Percentiles rank a stretch among this genome's conserved stretches.
phyloP scores from a whole-genome alignment of 164 flowering plant genomes.

The Cinnamomum micranthum region DNA sequence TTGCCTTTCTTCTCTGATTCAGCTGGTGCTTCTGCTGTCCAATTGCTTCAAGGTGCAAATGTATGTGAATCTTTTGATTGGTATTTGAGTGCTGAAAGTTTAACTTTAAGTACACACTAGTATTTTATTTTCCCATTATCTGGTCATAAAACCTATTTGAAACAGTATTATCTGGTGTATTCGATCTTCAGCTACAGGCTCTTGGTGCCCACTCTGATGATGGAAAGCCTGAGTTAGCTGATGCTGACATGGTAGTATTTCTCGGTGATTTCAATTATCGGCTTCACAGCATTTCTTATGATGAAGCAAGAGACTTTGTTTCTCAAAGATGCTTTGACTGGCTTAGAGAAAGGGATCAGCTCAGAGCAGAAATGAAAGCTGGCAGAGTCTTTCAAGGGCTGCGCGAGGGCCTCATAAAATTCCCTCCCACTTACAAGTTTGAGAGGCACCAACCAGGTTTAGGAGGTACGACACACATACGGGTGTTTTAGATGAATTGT shows the following conservation, averaged over 20 bases:
- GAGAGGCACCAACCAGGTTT: constrained; percentile 79
- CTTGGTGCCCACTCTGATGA: constrained; percentile 48
- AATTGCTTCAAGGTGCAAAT: constrained; percentile 48
- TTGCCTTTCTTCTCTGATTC: constrained; percentile 38
- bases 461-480: constrained; percentile 50
- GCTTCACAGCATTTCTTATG: constrained; percentile 90
- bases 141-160: background rate
- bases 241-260: constrained; percentile 89
- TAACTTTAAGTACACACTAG: background rate
- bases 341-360: constrained; percentile 97
- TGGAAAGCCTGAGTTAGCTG: constrained; percentile 70
- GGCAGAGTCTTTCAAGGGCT: constrained; percentile 97
- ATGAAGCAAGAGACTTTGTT: constrained; percentile 94
- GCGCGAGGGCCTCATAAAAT: constrained; percentile 83
- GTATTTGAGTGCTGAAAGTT: background rate
- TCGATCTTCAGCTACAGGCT: background rate
- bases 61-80: constrained; percentile 33
- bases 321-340: constrained; percentile 98
- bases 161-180: background rate
- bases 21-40: constrained; percentile 67
- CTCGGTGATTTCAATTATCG: constrained; percentile 96
- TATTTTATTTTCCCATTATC: background rate
- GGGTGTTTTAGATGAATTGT: background rate
- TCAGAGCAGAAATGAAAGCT: constrained; percentile 89
- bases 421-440: constrained; percentile 98